These are phyloP conservation scores for Penicillium nordicum DNA, from an alignment of 2,329 filamentous ascomycete genomes.

Conservation along the genomic window DNA sequence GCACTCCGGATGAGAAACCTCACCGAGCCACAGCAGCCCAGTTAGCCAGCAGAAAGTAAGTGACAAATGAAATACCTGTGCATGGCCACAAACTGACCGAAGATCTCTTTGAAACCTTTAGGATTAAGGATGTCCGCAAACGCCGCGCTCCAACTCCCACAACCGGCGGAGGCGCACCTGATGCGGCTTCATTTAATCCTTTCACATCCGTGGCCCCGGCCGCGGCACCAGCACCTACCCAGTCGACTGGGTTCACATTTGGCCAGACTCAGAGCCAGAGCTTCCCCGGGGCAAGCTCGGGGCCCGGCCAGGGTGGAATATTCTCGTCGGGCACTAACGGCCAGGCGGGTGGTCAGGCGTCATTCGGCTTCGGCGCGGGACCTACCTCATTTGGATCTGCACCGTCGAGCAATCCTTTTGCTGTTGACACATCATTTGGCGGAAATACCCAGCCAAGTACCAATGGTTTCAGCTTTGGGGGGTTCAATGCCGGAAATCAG, in stretches of 20 bases:
- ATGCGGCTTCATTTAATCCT: conserved; percentile 5
- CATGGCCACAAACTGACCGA: conserved; percentile 3
- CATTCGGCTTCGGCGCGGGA: conserved; percentile 16
- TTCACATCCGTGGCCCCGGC: conserved; percentile 13
- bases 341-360: conserved; percentile 9
- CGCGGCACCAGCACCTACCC: conserved; percentile 10
- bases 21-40: conserved; percentile 54
- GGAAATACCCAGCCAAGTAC: conserved; percentile 4
- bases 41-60: conserved; percentile 55
- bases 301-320: conserved; percentile 11
- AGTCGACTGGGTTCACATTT: conserved; percentile 18
- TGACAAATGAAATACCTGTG: conserved; percentile 20
- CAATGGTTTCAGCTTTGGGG: conserved; percentile 10
- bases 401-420: conserved; percentile 17
- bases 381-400: conserved; percentile 5
- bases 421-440: conserved; percentile 9
- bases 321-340: conserved; percentile 20
- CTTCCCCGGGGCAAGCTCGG: conserved; percentile 20
- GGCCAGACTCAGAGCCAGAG: conserved; percentile 23
- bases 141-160: conserved; percentile 19
- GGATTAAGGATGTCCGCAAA: conserved; percentile 30
- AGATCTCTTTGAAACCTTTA: conserved; percentile 6
- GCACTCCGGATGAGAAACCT: conserved; percentile 45
- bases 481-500: conserved; percentile 6
- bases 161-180: conserved; percentile 7